Evolutionary conservation across 371 early-diverging fungal genomes (phyloP).

Genomic region (Encephalitozoon cuniculi): DNA sequence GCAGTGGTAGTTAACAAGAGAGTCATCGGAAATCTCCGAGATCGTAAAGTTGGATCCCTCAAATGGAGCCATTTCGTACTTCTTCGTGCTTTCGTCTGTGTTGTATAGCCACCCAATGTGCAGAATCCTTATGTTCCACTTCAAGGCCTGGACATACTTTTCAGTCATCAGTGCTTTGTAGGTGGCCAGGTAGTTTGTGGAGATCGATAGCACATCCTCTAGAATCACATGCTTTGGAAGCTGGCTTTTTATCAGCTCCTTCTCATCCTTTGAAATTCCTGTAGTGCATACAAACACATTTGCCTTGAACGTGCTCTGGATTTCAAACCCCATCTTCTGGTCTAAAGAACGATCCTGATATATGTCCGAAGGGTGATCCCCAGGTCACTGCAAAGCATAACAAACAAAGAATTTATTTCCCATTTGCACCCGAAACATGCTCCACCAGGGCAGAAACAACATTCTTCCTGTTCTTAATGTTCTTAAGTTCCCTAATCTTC

Average conservation of each 20-base stretch:
- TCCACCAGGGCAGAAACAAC: neutral
- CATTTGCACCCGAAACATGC: neutral
- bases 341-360: neutral
- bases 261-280: conserved; percentile 41
- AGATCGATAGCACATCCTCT: conserved; percentile 32
- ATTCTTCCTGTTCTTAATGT: neutral
- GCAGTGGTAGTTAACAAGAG: conserved; percentile 57
- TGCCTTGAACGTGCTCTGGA: conserved; percentile 21
- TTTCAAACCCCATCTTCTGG: conserved; percentile 25
- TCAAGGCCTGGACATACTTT: conserved; percentile 58
- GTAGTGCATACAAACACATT: conserved; percentile 42
- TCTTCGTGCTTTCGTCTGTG: conserved; percentile 2
- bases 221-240: conserved; percentile 12
- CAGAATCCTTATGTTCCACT: conserved; percentile 55
- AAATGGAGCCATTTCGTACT: conserved; percentile 43
- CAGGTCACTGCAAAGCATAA: neutral
- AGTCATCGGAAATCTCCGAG: conserved; percentile 44
- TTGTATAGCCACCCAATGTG: conserved; percentile 54
- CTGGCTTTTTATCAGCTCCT: conserved; percentile 2
- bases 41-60: conserved; percentile 55
- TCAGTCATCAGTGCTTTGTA: conserved; percentile 53
- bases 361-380: neutral
- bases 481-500: neutral
- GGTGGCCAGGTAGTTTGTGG: conserved; percentile 48
- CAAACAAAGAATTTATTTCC: neutral